Evolutionary conservation across 139 green algal genomes (phyloP), one percentile per base, ranked within the genome.

Genomic region (Monoraphidium neglectum): DNA sequence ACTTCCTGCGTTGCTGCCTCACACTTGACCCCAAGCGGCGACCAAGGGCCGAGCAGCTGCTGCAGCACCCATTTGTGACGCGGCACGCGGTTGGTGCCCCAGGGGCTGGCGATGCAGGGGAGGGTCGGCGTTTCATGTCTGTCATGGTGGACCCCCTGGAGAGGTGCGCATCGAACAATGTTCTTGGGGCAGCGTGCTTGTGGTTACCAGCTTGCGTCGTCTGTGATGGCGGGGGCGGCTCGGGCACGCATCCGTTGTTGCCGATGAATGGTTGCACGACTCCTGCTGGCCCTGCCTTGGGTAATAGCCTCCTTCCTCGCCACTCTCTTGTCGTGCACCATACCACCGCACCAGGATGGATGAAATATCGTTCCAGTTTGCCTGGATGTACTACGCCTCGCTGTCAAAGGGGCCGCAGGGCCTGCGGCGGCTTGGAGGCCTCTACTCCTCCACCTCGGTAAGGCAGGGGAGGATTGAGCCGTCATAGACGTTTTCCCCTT

Each of bases 1-100:
- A 97, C 78, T 96, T 98, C 63, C 72, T 98, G 46, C 37, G 47
- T 2, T 59, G 68, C 4, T 95, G 89, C 74, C 82, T 98, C 76
- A 62, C 77, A 0, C 93, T 92, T 51, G 88, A 97, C 66, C 93
- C 94, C 0, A 68, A 77, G 23, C 57, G 85, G 80, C 85, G 94
- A 2, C 85, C 87, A 1, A 78, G 79, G 4, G 91, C 91, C 28
- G 80, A 89, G 54, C 77, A 87, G 61, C 86, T 97, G 74, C 81
- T 97, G 43, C 43, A 38, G 16, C 93, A 97, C 83, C 87, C 92
- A 8, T 98, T 83, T 72, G 83, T 92, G 13, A 61, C 32, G 23
- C 15, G 33, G 35, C 15, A 5, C 6, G 23, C 62, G 35, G 35
- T 5, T 5, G 62, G 30, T 5, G n/a, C 62, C 6, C 65, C 26